Evolutionary conservation across 441 rosid species (phyloP).

Genomic region (Jatropha multifida): DNA sequence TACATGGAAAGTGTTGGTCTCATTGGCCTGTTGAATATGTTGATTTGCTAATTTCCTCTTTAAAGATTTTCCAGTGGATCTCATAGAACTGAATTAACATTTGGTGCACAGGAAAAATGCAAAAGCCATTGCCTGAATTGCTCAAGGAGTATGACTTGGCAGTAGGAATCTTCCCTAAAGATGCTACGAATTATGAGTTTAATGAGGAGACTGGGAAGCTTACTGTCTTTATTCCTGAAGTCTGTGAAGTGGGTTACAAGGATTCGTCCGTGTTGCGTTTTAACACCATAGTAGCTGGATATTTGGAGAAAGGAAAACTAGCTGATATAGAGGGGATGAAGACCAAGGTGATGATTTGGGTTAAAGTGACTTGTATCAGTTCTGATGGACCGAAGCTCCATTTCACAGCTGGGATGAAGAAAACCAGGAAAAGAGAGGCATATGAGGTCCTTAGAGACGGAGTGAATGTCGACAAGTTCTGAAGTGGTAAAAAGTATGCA

Average conservation of each 20-base stretch:
- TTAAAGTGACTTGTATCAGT: constrained; percentile 66
- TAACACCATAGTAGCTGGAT: constrained; percentile 57
- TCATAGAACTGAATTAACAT: not conserved
- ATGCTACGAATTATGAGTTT: constrained; percentile 93
- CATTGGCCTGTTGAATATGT: not conserved
- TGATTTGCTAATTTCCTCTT: not conserved
- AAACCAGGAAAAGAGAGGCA: constrained; percentile 61
- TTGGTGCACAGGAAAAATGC: constrained; percentile 77
- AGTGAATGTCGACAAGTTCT: constrained; percentile 72
- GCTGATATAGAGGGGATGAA: constrained; percentile 82
- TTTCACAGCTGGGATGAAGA: constrained; percentile 76
- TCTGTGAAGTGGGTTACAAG: constrained; percentile 86
- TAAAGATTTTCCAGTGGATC: not conserved
- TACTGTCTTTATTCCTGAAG: constrained; percentile 63
- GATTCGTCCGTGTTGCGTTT: constrained; percentile 83
- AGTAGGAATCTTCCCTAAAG: constrained; percentile 84
- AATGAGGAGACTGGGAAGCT: constrained; percentile 73
- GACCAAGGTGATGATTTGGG: constrained; percentile 86
- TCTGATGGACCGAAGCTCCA: constrained; percentile 74
- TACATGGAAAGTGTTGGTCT: not conserved
- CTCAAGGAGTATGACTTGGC: constrained; percentile 79
- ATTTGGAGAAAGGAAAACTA: constrained; percentile 81
- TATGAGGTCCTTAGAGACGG: constrained; percentile 82
- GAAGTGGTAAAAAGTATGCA: constrained; percentile 16
- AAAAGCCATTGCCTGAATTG: constrained; percentile 80